Evolutionary conservation across 345 rosid genomes (phyloP).

Genomic region (Populus ilicifolia): DNA sequence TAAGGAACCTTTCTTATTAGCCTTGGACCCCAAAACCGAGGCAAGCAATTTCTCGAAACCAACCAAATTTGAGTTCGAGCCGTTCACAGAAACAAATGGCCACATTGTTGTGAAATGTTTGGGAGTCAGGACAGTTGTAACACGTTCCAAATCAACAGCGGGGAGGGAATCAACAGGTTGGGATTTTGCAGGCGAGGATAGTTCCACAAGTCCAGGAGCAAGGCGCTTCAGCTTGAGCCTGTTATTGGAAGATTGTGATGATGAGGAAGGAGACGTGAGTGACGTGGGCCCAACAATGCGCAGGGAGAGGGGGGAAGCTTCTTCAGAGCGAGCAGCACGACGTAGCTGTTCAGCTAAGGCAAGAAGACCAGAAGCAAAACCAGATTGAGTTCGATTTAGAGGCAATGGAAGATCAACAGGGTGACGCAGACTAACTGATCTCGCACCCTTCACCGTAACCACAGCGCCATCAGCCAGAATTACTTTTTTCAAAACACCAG

Average conservation of each 20-base stretch:
- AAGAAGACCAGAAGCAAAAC: slow-evolving; percentile 81
- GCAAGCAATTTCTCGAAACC: slow-evolving; percentile 73
- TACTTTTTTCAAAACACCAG: slow-evolving; percentile 86
- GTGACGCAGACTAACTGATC: slow-evolving; percentile 88
- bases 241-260: slow-evolving; percentile 42
- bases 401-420: slow-evolving; percentile 83
- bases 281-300: slow-evolving; percentile 89
- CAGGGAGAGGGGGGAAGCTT: slow-evolving; percentile 62
- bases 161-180: slow-evolving; percentile 36
- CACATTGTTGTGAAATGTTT: slow-evolving; percentile 76
- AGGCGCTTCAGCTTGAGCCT: slow-evolving; percentile 84
- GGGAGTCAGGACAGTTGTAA: slow-evolving; percentile 57
- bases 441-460: slow-evolving; percentile 88
- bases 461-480: slow-evolving; percentile 86
- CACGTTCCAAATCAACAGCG: slow-evolving; percentile 31
- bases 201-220: slow-evolving; percentile 84
- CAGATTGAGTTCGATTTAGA: slow-evolving; percentile 50
- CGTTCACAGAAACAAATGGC: slow-evolving; percentile 82
- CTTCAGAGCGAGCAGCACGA: slow-evolving; percentile 42
- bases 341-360: slow-evolving; percentile 78
- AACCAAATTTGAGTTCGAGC: slow-evolving; percentile 59
- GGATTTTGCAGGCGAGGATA: slow-evolving; percentile 45
- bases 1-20: slow-evolving; percentile 60
- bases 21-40: slow-evolving; percentile 78
- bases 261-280: slow-evolving; percentile 53